These are phyloP conservation scores for Kwoniella botswanensis DNA, from an alignment of 768 basidiomycete genomes.

Conservation along the genomic window DNA sequence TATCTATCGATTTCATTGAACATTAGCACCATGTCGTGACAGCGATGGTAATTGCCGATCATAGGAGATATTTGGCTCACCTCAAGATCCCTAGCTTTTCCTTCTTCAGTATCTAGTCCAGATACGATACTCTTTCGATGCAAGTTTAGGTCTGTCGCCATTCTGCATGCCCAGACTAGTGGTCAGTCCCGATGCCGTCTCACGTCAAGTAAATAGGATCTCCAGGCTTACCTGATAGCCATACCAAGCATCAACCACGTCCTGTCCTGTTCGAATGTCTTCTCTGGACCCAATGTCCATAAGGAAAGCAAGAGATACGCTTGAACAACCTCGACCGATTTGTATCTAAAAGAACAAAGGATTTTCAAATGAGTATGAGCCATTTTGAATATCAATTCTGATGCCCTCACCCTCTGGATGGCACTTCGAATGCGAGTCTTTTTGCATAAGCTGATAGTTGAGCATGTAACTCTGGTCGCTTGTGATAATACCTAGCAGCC, in stretches of 20 bases:
- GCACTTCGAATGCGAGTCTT: slow-evolving; percentile 74
- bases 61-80: slow-evolving; percentile 26
- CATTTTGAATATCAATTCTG: neutral
- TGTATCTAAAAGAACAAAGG: slow-evolving; percentile 38
- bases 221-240: slow-evolving; percentile 67
- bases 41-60: neutral
- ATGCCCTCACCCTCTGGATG: slow-evolving; percentile 47
- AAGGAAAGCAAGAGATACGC: slow-evolving; percentile 86
- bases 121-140: slow-evolving; percentile 77
- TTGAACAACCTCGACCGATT: slow-evolving; percentile 89
- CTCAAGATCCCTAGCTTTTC: slow-evolving; percentile 69
- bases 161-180: slow-evolving; percentile 75
- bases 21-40: neutral
- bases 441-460: slow-evolving; percentile 72
- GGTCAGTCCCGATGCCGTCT: slow-evolving; percentile 3
- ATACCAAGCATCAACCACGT: slow-evolving; percentile 89
- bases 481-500: slow-evolving; percentile 83
- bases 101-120: slow-evolving; percentile 78
- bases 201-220: neutral
- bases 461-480: slow-evolving; percentile 78
- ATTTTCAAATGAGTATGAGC: neutral
- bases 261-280: slow-evolving; percentile 94
- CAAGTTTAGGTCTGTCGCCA: slow-evolving; percentile 94
- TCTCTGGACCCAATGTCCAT: slow-evolving; percentile 93
- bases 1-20: slow-evolving; percentile 64